Percentiles rank a stretch among this genome's conserved stretches.
phyloP scores from a whole-genome alignment of 2,329 filamentous ascomycete species.

The Drechslerella coelobrocha region DNA sequence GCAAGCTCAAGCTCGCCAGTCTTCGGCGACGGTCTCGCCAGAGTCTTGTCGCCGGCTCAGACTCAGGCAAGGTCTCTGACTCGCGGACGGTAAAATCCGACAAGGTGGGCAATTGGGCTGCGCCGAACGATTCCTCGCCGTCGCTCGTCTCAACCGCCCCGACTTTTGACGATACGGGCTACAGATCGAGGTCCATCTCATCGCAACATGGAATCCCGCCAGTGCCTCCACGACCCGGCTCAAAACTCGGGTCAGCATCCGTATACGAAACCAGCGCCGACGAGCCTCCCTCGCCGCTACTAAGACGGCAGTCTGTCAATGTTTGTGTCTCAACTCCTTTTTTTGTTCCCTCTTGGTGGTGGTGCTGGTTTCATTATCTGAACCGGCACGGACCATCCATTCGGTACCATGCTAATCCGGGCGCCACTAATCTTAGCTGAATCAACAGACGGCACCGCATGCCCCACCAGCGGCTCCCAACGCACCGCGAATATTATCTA shows the following conservation, averaged over 20 bases:
- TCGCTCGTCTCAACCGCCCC: constrained; percentile 17
- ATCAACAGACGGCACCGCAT: constrained; percentile 8
- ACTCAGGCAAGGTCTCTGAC: background rate
- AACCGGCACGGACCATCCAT: background rate
- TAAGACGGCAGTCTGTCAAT: constrained; percentile 33
- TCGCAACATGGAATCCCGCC: constrained; percentile 28
- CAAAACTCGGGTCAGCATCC: too few relatives aligned
- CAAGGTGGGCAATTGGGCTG: background rate
- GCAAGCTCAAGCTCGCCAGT: constrained; percentile 34
- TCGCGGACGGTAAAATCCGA: background rate
- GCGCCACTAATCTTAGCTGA: constrained; percentile 9
- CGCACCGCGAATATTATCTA: constrained; percentile 52
- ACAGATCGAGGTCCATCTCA: constrained; percentile 17
- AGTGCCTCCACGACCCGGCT: constrained; percentile 9
- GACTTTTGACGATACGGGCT: constrained; percentile 14
- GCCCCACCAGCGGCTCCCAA: constrained; percentile 42
- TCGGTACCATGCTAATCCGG: background rate
- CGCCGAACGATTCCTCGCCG: constrained; percentile 22
- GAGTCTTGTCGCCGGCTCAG: constrained; percentile 5
- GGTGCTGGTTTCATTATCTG: background rate
- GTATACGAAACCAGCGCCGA: constrained; percentile 10
- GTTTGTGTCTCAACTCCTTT: constrained; percentile 4
- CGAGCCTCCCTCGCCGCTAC: constrained; percentile 8
- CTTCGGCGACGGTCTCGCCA: constrained; percentile 38
- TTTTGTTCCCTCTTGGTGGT: background rate